Base-by-base conservation (phyloP, 1,284 basidiomycete genomes). In the Trametes versicolor region DNA sequence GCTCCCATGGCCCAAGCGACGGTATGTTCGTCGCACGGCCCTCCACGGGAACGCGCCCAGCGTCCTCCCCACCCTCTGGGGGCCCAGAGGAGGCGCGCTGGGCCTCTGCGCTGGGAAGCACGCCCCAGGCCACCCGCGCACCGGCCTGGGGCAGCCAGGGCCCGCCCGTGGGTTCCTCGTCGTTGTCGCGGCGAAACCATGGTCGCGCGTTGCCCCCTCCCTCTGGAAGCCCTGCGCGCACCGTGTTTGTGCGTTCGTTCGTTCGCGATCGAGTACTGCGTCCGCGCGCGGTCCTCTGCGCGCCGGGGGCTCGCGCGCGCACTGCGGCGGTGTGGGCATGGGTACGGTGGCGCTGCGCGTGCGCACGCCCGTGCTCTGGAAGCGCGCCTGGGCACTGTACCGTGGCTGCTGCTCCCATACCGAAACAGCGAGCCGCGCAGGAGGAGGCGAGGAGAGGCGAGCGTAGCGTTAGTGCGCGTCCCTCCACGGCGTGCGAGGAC, bases 171-270 rank as follows among this genome's bases (percentile, higher is more conserved):
- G 50, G 39, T 51, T 51, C 50, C 50, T 51, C 45, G 48, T 52
- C 62, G 60, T 60, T 63, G 68, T 63, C 43, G 60, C 65, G 68
- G 63, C 62, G 68, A 66, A 66, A 69, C 54, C 60, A 37, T 56
- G 67, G 34, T 29, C 34, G 34, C 41, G 41, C 17, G 41, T 19
- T 17, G 41, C 41, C 57, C 47, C 37, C 17, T 60, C 12, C 51
- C 32, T 32, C 21, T 12, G 49, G 59, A 53, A 51, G 59, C 59
- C 32, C 50, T 23, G 53, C 49, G 43, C 47, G n/a, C 36, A 50
- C 47, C 52, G 52, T 41, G 43, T 48, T 57, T 19, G 54, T 43
- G 17, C 37, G 52, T 51, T 1, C 21, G 36, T 43, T 13, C 37
- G 52, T 51, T 1, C 21, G 36, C 25, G 41, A 9, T 21, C 21